phyloP scores from a whole-genome alignment of 2,329 filamentous ascomycete species.

The Arthroderma sp. region DNA sequence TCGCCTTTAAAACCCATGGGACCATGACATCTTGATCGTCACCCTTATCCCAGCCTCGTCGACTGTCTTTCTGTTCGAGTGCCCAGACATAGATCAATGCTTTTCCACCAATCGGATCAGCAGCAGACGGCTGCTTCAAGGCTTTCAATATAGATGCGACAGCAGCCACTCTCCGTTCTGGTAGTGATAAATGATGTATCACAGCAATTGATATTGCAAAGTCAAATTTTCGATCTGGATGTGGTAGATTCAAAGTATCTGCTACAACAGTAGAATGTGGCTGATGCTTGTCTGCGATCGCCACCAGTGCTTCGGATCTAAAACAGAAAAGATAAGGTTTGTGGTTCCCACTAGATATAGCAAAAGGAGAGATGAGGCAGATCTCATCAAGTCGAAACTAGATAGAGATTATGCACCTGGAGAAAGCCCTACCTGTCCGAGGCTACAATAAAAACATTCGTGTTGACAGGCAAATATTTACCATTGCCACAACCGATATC shows the following conservation, averaged over 20 bases:
- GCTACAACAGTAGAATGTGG: conserved; percentile 62
- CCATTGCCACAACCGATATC: conserved; percentile 96
- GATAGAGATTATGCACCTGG: background rate
- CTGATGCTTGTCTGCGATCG: conserved; percentile 44
- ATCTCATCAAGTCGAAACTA: background rate
- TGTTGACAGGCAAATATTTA: conserved; percentile 79
- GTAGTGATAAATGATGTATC: conserved; percentile 80
- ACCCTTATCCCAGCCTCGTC: conserved; percentile 76
- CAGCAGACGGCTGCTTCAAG: conserved; percentile 30
- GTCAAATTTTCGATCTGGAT: conserved; percentile 53
- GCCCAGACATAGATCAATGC: conserved; percentile 90
- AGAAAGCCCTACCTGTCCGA: conserved; percentile 57
- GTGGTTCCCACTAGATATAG: background rate
- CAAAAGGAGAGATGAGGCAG: conserved; percentile 11
- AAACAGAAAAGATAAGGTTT: background rate
- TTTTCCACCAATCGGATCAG: conserved; percentile 38
- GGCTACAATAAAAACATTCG: conserved; percentile 62
- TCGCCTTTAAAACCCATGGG: conserved; percentile 66
- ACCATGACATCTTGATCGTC: conserved; percentile 86
- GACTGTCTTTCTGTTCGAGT: conserved; percentile 74
- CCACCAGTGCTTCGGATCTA: conserved; percentile 46
- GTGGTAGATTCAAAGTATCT: conserved; percentile 72
- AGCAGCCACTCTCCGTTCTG: conserved; percentile 56
- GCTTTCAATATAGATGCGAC: conserved; percentile 58
- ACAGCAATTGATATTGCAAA: conserved; percentile 93